Conservation (phyloP, 169 alveolate species). For the Cryptosporidium viatorum region DNA sequence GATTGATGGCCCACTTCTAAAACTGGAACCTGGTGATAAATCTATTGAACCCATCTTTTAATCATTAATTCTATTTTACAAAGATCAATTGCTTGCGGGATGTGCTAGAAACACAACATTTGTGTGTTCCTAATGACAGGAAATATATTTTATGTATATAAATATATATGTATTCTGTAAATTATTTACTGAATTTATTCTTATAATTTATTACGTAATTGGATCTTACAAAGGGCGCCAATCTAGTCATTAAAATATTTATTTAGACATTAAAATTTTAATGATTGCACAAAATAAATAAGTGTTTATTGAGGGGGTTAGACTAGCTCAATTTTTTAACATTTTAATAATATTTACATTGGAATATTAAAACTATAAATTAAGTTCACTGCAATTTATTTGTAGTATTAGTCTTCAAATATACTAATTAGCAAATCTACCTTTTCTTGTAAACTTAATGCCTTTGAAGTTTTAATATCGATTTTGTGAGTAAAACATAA, state of each 20-base stretch:
- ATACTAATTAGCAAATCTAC: no score
- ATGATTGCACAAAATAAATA: background rate
- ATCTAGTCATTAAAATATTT: background rate
- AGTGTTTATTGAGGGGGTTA: background rate
- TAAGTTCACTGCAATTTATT: background rate
- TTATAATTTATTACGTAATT: background rate
- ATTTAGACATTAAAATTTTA: background rate
- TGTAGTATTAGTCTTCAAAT: background rate
- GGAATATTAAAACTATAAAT: no score
- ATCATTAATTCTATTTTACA: background rate
- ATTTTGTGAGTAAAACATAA: no score
- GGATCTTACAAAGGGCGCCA: constrained; percentile 16
- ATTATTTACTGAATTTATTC: background rate
- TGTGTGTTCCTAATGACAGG: background rate
- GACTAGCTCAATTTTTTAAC: background rate
- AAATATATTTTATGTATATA: background rate
- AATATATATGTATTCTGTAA: background rate
- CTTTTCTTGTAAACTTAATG: no score
- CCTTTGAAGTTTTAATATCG: no score
- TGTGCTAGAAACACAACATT: constrained; percentile 6
- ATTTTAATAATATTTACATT: no score
- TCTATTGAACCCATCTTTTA: constrained; percentile 39
- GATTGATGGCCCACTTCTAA: constrained; percentile 41
- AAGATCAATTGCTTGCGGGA: background rate
- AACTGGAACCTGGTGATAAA: constrained; percentile 57